Base-by-base conservation (phyloP, 768 basidiomycete genomes). In the Xerocomus potaroensis region DNA sequence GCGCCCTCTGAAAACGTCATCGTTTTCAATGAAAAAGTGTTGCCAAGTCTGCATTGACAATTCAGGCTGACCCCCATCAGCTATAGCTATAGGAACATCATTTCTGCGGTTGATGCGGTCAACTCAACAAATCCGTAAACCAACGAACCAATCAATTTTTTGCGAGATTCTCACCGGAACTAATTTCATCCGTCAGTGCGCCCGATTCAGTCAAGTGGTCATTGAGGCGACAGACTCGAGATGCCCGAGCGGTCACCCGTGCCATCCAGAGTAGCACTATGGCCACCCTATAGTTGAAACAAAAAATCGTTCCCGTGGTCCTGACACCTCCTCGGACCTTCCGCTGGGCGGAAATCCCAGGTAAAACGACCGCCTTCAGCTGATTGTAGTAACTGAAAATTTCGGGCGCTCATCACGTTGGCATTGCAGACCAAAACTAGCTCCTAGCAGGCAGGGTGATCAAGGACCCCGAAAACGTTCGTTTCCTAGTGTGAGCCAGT, bases 401-500 rank as follows among this genome's bases (percentile, higher is more conserved):
- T 59, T 48, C 43, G 39, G 48, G 50, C 51, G 54, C 48, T 32
- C 57, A 53, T 59, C 50, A 53, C 47, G 50, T 39, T 41, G 53
- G 53, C 40, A 51, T 49, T 47, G 39, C 40, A 47, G 38, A 30
- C 40, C 37, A 34, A 46, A 48, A 51, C 29, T 27, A 49, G 43
- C 41, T 21, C 33, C 51, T 49, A 27, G 58, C 46, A 44, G 46
- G 41, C 43, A 48, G 54, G 33, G 40, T 16, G 31, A 29, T 4
- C 21, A 33, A 42, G 54, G 65, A 67, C 63, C 63, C 63, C 65
- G 47, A 50, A 37, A 26, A 55, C 54, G 4, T 41, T 5, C 8
- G 43, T 42, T 26, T 49, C 23, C 16, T 4, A 32, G 47, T 14
- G 22, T 35, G 65, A 67, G 52, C 63, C 33, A 24, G 63, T 46